Evolutionary conservation across 2,329 filamentous ascomycete genomes (phyloP).

Genomic region (Pezizomycotina sp.): DNA sequence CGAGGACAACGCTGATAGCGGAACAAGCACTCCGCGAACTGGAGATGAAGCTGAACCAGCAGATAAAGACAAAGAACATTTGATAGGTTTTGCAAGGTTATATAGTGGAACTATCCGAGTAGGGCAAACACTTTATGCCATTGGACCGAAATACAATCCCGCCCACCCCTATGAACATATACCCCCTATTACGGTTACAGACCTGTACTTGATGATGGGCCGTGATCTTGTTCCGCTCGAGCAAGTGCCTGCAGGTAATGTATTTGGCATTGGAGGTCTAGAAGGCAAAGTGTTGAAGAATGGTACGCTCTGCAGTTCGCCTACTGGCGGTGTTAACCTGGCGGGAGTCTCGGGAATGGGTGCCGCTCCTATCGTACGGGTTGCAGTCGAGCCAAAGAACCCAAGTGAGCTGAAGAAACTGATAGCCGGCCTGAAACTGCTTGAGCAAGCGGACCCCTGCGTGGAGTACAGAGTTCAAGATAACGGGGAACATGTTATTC

Average conservation of each 20-base stretch:
- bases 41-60: constrained; percentile 33
- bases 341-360: constrained; percentile 62
- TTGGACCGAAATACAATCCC: constrained; percentile 85
- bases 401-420: constrained; percentile 86
- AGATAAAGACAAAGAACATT: constrained; percentile 59
- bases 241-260: constrained; percentile 77
- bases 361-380: constrained; percentile 81
- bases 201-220: constrained; percentile 92
- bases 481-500: constrained; percentile 84
- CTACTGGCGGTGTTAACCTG: constrained; percentile 75
- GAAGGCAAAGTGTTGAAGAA: constrained; percentile 92
- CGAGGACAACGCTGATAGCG: constrained; percentile 22
- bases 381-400: constrained; percentile 84
- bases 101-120: constrained; percentile 83
- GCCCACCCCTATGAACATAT: constrained; percentile 40
- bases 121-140: constrained; percentile 77
- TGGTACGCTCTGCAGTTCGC: constrained; percentile 74
- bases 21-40: constrained; percentile 25
- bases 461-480: constrained; percentile 87
- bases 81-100: constrained; percentile 86
- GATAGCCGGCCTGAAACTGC: constrained; percentile 68
- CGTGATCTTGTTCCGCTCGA: constrained; percentile 66
- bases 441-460: constrained; percentile 90
- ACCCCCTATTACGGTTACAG: constrained; percentile 66
- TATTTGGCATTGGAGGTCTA: constrained; percentile 86